A percentile compares a stretch with the other conserved stretches of the same genome.
Conservation (phyloP, 768 basidiomycete species). For the Amylocystis lapponica region DNA sequence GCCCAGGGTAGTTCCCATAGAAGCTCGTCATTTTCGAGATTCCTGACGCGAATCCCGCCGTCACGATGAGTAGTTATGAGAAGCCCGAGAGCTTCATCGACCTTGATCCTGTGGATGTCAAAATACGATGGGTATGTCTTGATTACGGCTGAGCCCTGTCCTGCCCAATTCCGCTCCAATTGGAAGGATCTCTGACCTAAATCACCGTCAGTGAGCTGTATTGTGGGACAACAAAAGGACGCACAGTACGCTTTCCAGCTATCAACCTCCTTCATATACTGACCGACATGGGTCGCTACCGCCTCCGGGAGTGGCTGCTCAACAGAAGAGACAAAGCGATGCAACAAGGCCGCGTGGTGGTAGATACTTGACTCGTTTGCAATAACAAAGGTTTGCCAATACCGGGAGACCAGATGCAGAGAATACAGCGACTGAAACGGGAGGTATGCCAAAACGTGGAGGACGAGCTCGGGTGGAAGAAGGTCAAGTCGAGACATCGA, state of each 20-base stretch:
- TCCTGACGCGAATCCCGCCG: constrained; percentile 57
- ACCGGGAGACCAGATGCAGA: constrained; percentile 33
- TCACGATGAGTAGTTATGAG: constrained; percentile 49
- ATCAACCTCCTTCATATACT: constrained; percentile 31
- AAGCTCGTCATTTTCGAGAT: constrained; percentile 39
- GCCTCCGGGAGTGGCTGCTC: constrained; percentile 24
- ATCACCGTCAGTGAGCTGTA: background rate
- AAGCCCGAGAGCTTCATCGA: constrained; percentile 57
- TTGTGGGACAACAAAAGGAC: constrained; percentile 14
- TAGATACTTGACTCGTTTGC: constrained; percentile 49
- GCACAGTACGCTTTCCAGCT: constrained; percentile 63
- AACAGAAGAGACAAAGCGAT: constrained; percentile 36
- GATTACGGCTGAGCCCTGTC: constrained; percentile 37
- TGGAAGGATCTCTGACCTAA: constrained; percentile 41
- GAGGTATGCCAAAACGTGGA: constrained; percentile 46
- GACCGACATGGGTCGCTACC: constrained; percentile 24
- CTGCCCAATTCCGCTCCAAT: constrained; percentile 51
- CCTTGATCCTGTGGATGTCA: constrained; percentile 67
- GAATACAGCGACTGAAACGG: constrained; percentile 38
- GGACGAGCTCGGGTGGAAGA: constrained; percentile 54
- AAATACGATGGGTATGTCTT: constrained; percentile 31
- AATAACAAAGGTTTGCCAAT: constrained; percentile 43
- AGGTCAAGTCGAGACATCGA: constrained; percentile 32
- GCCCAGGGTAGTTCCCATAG: constrained; percentile 66
- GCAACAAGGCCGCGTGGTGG: constrained; percentile 47